Base-by-base conservation (phyloP, 2,329 filamentous ascomycete species). In the Sclerotinia sclerotiorum region DNA sequence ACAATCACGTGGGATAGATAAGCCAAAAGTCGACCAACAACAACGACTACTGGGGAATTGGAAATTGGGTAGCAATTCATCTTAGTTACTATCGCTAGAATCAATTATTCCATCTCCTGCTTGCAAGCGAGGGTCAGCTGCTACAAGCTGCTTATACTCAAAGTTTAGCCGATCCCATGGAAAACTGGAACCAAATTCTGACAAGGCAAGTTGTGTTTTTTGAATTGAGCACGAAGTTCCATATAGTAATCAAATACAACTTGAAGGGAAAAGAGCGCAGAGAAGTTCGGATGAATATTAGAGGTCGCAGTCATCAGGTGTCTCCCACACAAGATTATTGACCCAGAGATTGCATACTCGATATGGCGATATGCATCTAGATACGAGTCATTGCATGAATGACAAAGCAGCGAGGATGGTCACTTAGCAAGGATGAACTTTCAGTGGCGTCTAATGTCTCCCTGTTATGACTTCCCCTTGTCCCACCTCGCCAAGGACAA, bases 41-140 rank as follows among this genome's bases (percentile, higher is more conserved):
- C 52, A 39, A 39, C 10, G 54, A 56, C 29, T 35, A 56, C 54
- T 56, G 29, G 29, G 29, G 29, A 56, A 56, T 56, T 39, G 54
- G 54, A 56, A 56, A 56, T 39, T 56, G 54, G 54, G 54, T 56
- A 56, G 54, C 29, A 56, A 56, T 35, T 56, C 54, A 56, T 56
- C 27, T 56, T 56, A 56, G 29, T 56, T 56, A 32, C 46, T 21
- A 48, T 48, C 46, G 6, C 46, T 48, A 48, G 21, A 48, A 48
- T 48, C 46, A 48, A 48, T 21, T n/a, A n/a, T n/a, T 48, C 46
- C 17, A 48, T 48, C 46, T 48, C 46, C 46, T 48, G 19, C 46
- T 48, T 48, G 46, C 11, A 42, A 42, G 39, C 39, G 11, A 48
- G 46, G 17, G 46, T 48, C 19, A 48, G 5, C 19, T 48, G 17